Evolutionary conservation across 768 basidiomycete genomes (phyloP).

Genomic region (Amanita brunnescens): DNA sequence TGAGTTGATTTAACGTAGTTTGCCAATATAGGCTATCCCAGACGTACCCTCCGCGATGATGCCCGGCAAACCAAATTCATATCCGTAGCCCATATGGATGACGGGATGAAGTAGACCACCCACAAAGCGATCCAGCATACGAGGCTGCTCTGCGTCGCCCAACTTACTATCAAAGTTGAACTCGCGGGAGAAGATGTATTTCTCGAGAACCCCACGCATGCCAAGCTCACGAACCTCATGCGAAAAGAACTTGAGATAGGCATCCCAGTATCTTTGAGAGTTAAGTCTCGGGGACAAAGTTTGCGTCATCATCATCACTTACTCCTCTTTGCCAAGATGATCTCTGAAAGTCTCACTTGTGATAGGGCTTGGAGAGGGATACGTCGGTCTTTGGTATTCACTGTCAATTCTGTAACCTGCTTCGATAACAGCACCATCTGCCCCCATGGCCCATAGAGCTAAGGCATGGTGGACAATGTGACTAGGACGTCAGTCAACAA

Average conservation of each 20-base stretch:
- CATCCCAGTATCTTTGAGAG: slow-evolving; percentile 20
- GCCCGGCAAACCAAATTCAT: slow-evolving; percentile 52
- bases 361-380: slow-evolving; percentile 37
- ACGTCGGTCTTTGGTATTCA: slow-evolving; percentile 26
- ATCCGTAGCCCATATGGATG: slow-evolving; percentile 55
- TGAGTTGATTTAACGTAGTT: slow-evolving; percentile 13
- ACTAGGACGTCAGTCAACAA: slow-evolving; percentile 11
- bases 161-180: slow-evolving; percentile 17
- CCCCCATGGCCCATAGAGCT: slow-evolving; percentile 56
- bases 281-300: slow-evolving; percentile 1
- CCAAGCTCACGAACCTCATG: slow-evolving; percentile 31
- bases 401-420: slow-evolving; percentile 30
- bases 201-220: slow-evolving; percentile 32
- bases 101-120: slow-evolving; percentile 54
- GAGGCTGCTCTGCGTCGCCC: slow-evolving; percentile 29
- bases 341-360: slow-evolving; percentile 39
- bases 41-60: slow-evolving; percentile 52
- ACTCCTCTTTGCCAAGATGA: slow-evolving; percentile 53
- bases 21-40: not conserved
- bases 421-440: slow-evolving; percentile 27
- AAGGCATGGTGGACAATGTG: slow-evolving; percentile 52
- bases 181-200: slow-evolving; percentile 45
- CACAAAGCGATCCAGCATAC: slow-evolving; percentile 42
- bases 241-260: slow-evolving; percentile 48
- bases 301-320: slow-evolving; percentile 15